Evolutionary conservation across 2,329 filamentous ascomycete species (phyloP).

Genomic region (Colletotrichum euphorbiae): DNA sequence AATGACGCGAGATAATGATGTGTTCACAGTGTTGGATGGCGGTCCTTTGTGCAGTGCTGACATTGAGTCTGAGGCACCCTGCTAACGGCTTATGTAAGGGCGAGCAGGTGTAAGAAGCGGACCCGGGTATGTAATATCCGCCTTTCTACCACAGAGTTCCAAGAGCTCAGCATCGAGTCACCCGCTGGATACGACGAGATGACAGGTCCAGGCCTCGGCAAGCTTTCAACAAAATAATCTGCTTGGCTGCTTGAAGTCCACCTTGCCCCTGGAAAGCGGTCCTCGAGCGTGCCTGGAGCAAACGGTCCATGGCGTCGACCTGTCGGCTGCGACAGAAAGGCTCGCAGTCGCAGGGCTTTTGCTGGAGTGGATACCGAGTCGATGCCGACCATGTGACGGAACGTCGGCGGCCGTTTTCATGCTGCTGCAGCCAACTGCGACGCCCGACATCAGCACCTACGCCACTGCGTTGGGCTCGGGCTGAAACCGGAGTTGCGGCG

Average conservation of each 20-base stretch:
- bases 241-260: background rate
- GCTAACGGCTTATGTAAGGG: background rate
- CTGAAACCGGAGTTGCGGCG: constrained; percentile 28
- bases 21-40: too few relatives aligned
- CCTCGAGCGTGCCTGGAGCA: constrained; percentile 5
- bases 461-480: constrained; percentile 25
- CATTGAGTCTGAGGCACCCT: background rate
- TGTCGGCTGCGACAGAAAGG: constrained; percentile 28
- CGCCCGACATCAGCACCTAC: constrained; percentile 24
- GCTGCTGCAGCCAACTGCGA: constrained; percentile 17
- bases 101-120: background rate
- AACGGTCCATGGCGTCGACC: constrained; percentile 25
- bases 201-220: constrained; percentile 7
- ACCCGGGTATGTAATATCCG: background rate
- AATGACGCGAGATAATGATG: too few relatives aligned
- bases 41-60: constrained; percentile 2
- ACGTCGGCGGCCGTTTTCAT: constrained; percentile 36
- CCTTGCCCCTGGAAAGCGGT: constrained; percentile 16
- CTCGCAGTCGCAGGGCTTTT: constrained; percentile 13
- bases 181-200: constrained; percentile 15
- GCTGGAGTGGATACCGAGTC: constrained; percentile 13
- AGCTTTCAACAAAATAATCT: background rate
- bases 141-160: background rate
- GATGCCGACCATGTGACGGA: constrained; percentile 32
- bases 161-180: constrained; percentile 5